Evolutionary conservation across 148 eudicot genomes (phyloP).

Genomic region (Camellia lanceoleosa): DNA sequence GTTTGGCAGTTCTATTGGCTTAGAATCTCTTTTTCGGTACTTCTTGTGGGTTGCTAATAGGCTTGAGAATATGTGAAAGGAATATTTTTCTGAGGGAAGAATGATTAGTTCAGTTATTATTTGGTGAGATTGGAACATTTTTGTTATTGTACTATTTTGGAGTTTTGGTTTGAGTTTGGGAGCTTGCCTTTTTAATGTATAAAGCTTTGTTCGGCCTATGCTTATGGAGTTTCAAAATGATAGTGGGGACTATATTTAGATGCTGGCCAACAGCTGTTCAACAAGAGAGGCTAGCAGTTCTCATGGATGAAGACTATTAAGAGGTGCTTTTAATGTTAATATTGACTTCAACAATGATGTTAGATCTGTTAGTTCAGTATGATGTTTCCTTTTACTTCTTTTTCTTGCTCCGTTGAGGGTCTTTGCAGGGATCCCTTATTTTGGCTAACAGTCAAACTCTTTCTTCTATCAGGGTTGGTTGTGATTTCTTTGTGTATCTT

Average conservation of each 20-base stretch:
- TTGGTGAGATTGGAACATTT: no score
- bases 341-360: no score
- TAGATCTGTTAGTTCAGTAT: background rate
- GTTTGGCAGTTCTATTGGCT: background rate
- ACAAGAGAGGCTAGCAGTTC: no score
- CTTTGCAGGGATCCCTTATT: background rate
- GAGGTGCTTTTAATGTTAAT: no score
- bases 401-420: background rate
- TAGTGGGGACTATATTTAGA: background rate
- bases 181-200: background rate
- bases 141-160: no score
- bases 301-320: no score
- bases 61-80: background rate
- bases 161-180: background rate
- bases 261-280: no score
- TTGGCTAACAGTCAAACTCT: background rate
- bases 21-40: background rate
- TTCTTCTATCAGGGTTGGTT: background rate
- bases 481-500: background rate
- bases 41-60: background rate
- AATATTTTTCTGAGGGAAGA: background rate
- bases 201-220: background rate
- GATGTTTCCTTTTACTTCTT: background rate
- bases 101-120: background rate
- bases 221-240: background rate